Evolutionary conservation across 352 stramenopile genomes (phyloP), one percentile per base, ranked within the genome.

Genomic region (Phytophthora uliginosa): DNA sequence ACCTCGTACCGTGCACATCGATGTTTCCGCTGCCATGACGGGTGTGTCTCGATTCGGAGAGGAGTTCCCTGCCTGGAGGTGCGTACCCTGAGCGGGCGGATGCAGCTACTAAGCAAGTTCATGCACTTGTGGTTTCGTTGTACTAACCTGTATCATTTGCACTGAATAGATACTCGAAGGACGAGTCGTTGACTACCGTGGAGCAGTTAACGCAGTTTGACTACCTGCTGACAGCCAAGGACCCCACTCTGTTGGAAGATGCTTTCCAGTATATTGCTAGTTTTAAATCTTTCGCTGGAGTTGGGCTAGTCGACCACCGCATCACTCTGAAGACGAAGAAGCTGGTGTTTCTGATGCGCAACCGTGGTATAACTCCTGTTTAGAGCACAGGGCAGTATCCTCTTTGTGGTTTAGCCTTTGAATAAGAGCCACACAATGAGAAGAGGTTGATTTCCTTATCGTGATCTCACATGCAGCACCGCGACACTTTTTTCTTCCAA

Each of bases 1-100:
- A 17, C 70, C 71, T 45, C 77, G 73, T 7, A 82, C 56, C 17
- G 86, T 98, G 40, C 90, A 99, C 66, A 97, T 99, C 69, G 95
- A 98, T 74, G 94, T 98, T 4, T 81, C 91, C 8, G 83, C 97
- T 15, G 96, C 97, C 9, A 99, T 99, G 96, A 98, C 95, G 1
- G 98, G 98, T 31, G 95, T 99, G 17, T 96, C 88, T 38, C 85
- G 89, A 47, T 97, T 97, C 64, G 88, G 89, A n/a, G 85, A 97
- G 73, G 86, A 93, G 66, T 95, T 91, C 38, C 28, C 79, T 0
- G 59, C 70, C 0, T 97, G 90, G 89, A 94, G 76, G 86, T 95
- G 69, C 28, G 84, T 65, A 20, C 50, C 18, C 36, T 55, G 24
- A 45, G 8, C 28, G 28, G 28, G 28, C 28, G 4, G 4, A 31